Evolutionary conservation across 257 asterid genomes (phyloP).

Genomic region (Solanum virginianum): DNA sequence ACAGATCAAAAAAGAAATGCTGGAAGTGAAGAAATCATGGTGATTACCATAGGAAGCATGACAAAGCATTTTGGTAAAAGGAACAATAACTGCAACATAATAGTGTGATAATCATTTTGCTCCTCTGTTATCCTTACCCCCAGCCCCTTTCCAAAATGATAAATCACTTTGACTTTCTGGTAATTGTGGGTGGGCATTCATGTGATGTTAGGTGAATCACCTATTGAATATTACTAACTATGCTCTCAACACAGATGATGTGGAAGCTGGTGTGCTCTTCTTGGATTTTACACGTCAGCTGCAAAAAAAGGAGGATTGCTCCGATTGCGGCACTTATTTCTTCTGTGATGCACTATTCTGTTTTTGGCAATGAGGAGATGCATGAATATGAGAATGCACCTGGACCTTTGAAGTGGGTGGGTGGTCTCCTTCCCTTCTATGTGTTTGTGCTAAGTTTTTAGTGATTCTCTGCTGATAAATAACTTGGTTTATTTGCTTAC

Average conservation of each 20-base stretch:
- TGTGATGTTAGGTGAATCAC: background rate
- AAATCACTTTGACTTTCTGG: background rate
- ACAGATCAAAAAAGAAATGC: background rate
- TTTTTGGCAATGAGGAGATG: slow-evolving; percentile 60
- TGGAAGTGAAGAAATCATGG: background rate
- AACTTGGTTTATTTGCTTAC: background rate
- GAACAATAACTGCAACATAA: background rate
- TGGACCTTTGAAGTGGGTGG: slow-evolving; percentile 92
- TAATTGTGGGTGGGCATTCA: background rate
- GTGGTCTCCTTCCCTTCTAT: slow-evolving; percentile 10
- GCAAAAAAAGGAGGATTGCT: slow-evolving; percentile 95
- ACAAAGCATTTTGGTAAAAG: background rate
- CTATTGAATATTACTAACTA: background rate
- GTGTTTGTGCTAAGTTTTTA: background rate
- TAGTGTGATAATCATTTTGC: background rate
- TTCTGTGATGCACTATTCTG: slow-evolving; percentile 69
- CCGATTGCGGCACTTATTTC: slow-evolving; percentile 93
- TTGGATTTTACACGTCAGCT: slow-evolving; percentile 83
- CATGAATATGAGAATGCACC: slow-evolving; percentile 49
- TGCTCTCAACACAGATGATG: slow-evolving; percentile 44
- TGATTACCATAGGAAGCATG: background rate
- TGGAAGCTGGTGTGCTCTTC: slow-evolving; percentile 83
- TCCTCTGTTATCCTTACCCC: background rate
- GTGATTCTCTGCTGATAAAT: background rate
- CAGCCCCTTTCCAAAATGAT: background rate